phyloP scores from a whole-genome alignment of 2,329 filamentous ascomycete species.

The Fusarium armeniacum region DNA sequence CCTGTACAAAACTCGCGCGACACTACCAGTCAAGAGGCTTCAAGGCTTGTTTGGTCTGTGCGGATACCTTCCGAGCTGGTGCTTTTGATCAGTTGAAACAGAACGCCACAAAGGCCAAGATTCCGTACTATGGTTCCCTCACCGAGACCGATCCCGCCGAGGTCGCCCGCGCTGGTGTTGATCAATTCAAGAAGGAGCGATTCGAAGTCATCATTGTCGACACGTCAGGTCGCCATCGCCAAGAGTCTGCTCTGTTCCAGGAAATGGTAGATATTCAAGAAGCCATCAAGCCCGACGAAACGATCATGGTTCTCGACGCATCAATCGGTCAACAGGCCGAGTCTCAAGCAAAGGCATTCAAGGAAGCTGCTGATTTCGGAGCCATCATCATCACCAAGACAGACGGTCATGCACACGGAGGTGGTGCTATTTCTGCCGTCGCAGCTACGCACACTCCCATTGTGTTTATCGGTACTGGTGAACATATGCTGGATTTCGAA shows the following conservation, averaged over 20 bases:
- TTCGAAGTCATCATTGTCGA: conserved; percentile 99
- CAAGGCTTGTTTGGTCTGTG: conserved; percentile 93
- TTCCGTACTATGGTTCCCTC: conserved; percentile 96
- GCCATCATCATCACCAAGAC: conserved; percentile 99
- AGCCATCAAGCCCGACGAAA: conserved; percentile 90
- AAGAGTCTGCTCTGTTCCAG: conserved; percentile 94
- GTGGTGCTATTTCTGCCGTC: conserved; percentile 97
- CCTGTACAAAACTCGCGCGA: conserved; percentile 94
- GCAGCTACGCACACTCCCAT: conserved; percentile 97
- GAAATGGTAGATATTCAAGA: conserved; percentile 98
- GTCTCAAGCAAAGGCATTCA: conserved; percentile 95
- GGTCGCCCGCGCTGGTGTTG: conserved; percentile 94
- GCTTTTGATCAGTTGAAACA: conserved; percentile 99
- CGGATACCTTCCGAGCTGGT: conserved; percentile 97
- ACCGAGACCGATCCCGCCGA: conserved; percentile 96
- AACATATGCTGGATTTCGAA: conserved; percentile 96
- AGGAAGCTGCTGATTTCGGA: conserved; percentile 95
- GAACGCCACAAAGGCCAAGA: conserved; percentile 98
- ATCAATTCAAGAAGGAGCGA: conserved; percentile 98
- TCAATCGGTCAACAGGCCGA: conserved; percentile 98
- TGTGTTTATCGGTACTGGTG: conserved; percentile 96
- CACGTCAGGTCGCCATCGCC: conserved; percentile 93
- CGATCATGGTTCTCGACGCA: conserved; percentile 97
- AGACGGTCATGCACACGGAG: conserved; percentile 93
- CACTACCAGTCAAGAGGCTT: conserved; percentile 96